Evolutionary conservation across 371 early-diverging fungal species (phyloP), one percentile per base, ranked within the genome.

Genomic region (Apophysomyces trapeziformis): DNA sequence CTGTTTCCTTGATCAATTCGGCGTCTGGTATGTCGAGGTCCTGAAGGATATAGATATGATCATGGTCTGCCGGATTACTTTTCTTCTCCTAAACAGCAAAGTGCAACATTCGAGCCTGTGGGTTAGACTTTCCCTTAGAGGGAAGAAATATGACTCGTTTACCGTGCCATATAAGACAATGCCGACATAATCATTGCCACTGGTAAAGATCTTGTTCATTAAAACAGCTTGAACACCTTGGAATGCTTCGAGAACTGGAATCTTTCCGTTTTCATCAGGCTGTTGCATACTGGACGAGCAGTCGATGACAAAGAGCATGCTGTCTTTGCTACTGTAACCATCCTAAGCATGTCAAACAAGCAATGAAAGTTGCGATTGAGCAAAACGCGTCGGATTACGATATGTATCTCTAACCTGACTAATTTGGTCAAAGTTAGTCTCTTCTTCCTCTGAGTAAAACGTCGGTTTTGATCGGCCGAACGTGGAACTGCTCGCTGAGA

Each of bases 121-220:
- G 21, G 54, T 21, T 26, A 4, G 18, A 9, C 13, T 26, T 38
- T 18, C 16, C 3, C 57, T 14, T 46, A 11, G 58, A 13, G 76
- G 69, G 32, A 26, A 26, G 32, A 3, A 26, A 26, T 26, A 26
- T 2, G 32, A 26, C 32, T 26, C 3, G 32, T 26, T 26, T 75
- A 91, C 92, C 44, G 90, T 88, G 66, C 86, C 85, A 65, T 76
- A 91, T 18, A 93, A 64, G 0, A 93, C 61, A 16, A 93, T 69
- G 32, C 90, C 92, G 1, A 90, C 70, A 18, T 83, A 64, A 66
- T 93, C 92, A 4, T 72, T 65, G 8, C 83, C 83, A 65, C 77
- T 79, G 50, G 78, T 77, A 64, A 89, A 79, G 35, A 90, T 84
- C 64, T 88, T 91, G 62, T 68, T 75, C 21, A 85, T 57, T 26